Percentiles rank a stretch among this genome's conserved stretches.
Evolutionary conservation across 768 basidiomycete species (phyloP).

Genomic region (Russula compacta): DNA sequence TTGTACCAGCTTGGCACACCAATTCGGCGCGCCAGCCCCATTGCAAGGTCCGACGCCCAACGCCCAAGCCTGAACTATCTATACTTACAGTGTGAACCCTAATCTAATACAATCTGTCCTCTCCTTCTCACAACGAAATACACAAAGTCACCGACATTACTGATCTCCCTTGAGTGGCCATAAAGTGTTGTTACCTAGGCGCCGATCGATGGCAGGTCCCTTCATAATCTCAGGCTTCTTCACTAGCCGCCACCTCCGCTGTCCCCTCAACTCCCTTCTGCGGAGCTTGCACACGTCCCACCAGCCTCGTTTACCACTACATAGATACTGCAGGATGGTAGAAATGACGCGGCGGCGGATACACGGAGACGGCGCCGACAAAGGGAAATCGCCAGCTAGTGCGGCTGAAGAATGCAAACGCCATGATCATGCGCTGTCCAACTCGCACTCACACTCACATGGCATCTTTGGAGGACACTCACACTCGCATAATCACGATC

Average conservation of each 20-base stretch:
- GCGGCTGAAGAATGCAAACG: not conserved
- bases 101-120: not conserved
- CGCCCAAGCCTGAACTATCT: not conserved
- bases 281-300: not conserved
- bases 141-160: not conserved
- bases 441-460: slow-evolving; percentile 13
- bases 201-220: slow-evolving; percentile 4
- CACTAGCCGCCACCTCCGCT: not conserved
- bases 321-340: not conserved
- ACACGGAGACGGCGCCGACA: slow-evolving; percentile 3
- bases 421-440: not conserved
- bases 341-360: slow-evolving; percentile 1
- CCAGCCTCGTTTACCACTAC: not conserved
- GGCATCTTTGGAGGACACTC: slow-evolving; percentile 18
- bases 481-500: slow-evolving; percentile 10
- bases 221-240: not conserved
- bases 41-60: not conserved
- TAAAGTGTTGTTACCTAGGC: not conserved
- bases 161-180: not conserved
- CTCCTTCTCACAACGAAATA: not conserved
- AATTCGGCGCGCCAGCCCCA: not conserved
- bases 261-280: not conserved
- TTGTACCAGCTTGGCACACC: not conserved
- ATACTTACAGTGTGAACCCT: not conserved
- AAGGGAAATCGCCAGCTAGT: not conserved